Evolutionary conservation across 495 filamentous ascomycete species (phyloP).

Genomic region (Daldinia bambusicola): DNA sequence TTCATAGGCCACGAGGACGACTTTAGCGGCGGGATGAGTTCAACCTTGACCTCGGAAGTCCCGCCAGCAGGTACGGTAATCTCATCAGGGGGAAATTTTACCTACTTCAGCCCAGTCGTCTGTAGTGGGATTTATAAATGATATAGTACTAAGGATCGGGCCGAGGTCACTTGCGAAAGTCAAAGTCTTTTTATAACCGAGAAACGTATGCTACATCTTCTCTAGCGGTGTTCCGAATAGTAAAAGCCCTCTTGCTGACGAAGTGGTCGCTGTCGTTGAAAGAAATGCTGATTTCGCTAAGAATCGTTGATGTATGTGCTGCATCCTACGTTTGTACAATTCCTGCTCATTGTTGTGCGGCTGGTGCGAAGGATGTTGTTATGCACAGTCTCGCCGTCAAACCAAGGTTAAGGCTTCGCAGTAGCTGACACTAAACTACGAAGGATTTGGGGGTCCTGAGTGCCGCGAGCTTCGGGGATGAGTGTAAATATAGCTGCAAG

Average conservation of each 20-base stretch:
- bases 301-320: constrained; percentile 40
- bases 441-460: not conserved
- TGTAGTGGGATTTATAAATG: not conserved
- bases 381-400: not conserved
- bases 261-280: constrained; percentile 59
- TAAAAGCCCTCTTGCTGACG: constrained; percentile 45
- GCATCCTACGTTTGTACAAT: not conserved
- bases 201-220: not conserved
- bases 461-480: not conserved
- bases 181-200: not conserved
- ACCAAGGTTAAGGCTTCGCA: not conserved
- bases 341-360: not conserved
- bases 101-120: not conserved
- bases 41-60: not conserved
- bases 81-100: not conserved
- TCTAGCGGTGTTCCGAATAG: constrained; percentile 49
- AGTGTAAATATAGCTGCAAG: not conserved
- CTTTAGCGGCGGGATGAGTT: not conserved
- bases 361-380: not conserved
- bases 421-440: not conserved
- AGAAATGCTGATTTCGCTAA: constrained; percentile 51
- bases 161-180: not conserved
- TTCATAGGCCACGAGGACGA: no score
- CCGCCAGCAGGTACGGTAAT: not conserved
- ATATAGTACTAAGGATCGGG: not conserved